Conservation (phyloP, 192 early-diverging fungal genomes). For the Allomyces javanicus region DNA sequence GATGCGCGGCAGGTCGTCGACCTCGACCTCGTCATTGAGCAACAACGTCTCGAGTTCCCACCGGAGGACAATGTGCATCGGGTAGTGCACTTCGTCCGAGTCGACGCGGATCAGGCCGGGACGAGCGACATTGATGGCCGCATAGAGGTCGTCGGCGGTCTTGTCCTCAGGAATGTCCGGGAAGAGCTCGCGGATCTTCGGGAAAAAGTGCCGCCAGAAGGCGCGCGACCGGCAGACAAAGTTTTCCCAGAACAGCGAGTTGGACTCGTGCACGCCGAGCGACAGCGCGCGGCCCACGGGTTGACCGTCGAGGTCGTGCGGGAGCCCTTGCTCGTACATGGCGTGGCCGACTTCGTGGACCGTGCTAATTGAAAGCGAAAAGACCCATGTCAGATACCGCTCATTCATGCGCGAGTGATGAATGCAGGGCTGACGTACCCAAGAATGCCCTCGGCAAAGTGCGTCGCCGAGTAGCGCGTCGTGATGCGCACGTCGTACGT, state of each 20-base stretch:
- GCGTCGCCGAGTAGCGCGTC: conserved; percentile 14
- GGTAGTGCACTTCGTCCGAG: conserved; percentile 18
- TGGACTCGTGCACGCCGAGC: conserved; percentile 17
- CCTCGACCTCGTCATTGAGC: conserved; percentile 11
- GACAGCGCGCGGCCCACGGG: conserved; percentile 14
- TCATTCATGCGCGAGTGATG: too few species aligned
- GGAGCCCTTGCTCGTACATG: conserved; percentile 20
- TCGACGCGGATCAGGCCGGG: conserved; percentile 11
- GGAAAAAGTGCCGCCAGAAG: conserved; percentile 15
- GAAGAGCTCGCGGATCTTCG: conserved; percentile 13
- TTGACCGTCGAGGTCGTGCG: conserved; percentile 7
- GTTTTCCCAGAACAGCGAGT: conserved; percentile 19
- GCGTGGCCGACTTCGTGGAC: conserved; percentile 22
- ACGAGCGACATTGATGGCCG: conserved; percentile 11
- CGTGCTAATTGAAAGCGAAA: conserved; percentile 1
- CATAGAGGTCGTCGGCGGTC: conserved; percentile 7
- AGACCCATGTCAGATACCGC: too few species aligned
- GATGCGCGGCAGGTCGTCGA: conserved; percentile 12
- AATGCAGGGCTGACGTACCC: conserved; percentile 1
- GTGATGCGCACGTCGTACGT: conserved; percentile 20
- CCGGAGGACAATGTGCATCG: conserved; percentile 17
- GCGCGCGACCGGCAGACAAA: conserved; percentile 9
- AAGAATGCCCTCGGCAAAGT: conserved; percentile 15
- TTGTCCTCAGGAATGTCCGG: conserved; percentile 7
- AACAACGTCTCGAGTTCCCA: conserved; percentile 16